Conservation (phyloP, 1,284 basidiomycete genomes). For the Malassezia globosa region DNA sequence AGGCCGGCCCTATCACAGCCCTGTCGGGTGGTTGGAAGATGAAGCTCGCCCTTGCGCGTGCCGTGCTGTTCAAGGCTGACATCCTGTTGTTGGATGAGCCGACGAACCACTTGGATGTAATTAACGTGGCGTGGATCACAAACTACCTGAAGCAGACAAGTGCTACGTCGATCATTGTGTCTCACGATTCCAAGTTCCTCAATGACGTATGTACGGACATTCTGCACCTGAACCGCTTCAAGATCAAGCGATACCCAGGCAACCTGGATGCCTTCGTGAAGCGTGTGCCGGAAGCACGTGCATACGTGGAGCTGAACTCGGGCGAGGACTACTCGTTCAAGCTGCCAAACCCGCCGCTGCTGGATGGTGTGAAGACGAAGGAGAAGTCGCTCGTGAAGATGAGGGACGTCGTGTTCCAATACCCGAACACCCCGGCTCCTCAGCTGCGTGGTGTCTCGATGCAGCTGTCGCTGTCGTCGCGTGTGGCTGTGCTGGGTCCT, state of each 20-base stretch:
- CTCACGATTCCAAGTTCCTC: conserved; percentile 47
- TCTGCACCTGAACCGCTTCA: conserved; percentile 48
- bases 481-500: conserved; percentile 46
- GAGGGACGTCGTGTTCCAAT: conserved; percentile 45
- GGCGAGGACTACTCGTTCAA: conserved; percentile 48
- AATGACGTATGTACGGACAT: conserved; percentile 47
- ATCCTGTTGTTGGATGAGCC: conserved; percentile 47
- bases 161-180: conserved; percentile 47
- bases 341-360: conserved; percentile 46
- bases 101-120: conserved; percentile 47
- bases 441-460: conserved; percentile 45
- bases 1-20: conserved; percentile 43
- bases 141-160: conserved; percentile 40
- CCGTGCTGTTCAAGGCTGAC: conserved; percentile 47
- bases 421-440: conserved; percentile 42
- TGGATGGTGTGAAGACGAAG: conserved; percentile 48
- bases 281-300: conserved; percentile 45
- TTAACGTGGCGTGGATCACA: conserved; percentile 47
- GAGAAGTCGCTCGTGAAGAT: conserved; percentile 48
- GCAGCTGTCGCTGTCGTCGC: conserved; percentile 47
- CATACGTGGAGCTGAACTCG: conserved; percentile 45
- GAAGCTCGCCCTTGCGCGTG: conserved; percentile 47
- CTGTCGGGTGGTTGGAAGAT: conserved; percentile 48
- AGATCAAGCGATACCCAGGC: conserved; percentile 47
- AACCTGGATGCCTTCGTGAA: conserved; percentile 47